These are phyloP conservation scores for Pachyrhizus erosus DNA, from an alignment of 306 rosid species.

Conservation along the genomic window DNA sequence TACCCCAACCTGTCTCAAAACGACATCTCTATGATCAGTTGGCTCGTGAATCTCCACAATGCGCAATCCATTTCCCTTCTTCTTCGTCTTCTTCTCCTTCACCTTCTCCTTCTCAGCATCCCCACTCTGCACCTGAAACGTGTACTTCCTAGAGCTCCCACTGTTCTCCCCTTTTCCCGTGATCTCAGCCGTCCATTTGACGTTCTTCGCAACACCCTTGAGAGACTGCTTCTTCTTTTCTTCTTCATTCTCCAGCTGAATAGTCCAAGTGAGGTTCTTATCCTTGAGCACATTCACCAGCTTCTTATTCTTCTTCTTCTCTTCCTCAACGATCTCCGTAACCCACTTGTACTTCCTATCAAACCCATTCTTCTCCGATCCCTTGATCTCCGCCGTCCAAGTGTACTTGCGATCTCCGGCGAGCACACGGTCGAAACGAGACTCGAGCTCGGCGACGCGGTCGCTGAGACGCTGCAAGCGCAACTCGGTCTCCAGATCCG, in stretches of 20 bases:
- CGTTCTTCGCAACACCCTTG: constrained; percentile 54
- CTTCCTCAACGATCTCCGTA: constrained; percentile 68
- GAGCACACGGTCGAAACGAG: constrained; percentile 66
- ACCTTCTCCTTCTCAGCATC: constrained; percentile 50
- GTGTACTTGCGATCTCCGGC: constrained; percentile 75
- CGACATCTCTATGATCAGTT: constrained; percentile 61
- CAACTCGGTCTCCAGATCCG: constrained; percentile 62
- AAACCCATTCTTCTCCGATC: constrained; percentile 54
- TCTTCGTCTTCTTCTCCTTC: constrained; percentile 48
- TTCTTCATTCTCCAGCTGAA: not conserved
- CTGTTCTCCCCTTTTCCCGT: constrained; percentile 66
- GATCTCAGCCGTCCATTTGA: constrained; percentile 87
- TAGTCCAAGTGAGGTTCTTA: not conserved
- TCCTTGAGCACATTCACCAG: constrained; percentile 42
- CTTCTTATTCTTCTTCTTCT: constrained; percentile 62
- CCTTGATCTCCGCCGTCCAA: constrained; percentile 85
- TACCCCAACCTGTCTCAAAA: constrained; percentile 76
- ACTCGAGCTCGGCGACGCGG: constrained; percentile 72
- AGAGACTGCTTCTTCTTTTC: constrained; percentile 55
- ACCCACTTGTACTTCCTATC: constrained; percentile 81
- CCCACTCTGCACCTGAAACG: constrained; percentile 58
- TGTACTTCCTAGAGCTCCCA: constrained; percentile 64
- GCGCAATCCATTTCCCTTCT: constrained; percentile 60
- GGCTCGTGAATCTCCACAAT: constrained; percentile 86
- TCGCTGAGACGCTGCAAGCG: constrained; percentile 61